Evolutionary conservation across 2,329 filamentous ascomycete genomes (phyloP).

Genomic region (Pseudopithomyces chartarum): DNA sequence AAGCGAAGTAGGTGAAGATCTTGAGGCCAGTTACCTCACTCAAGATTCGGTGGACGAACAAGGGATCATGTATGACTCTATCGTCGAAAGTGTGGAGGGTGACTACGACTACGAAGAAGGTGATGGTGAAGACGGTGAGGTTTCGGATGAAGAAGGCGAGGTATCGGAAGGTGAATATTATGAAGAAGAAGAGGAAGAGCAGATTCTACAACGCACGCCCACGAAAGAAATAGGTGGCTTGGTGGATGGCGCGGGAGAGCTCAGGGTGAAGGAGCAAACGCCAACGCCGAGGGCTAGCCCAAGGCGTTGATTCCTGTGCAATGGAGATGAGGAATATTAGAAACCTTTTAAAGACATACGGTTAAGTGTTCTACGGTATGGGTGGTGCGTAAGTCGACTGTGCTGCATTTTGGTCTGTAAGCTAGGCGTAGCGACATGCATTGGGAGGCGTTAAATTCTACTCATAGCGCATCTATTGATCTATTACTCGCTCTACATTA

Average conservation of each 20-base stretch:
- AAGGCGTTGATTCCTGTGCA: background rate
- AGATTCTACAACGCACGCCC: background rate
- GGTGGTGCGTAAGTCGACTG: background rate
- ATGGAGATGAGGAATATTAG: background rate
- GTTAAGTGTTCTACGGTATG: background rate
- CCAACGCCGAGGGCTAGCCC: slow-evolving; percentile 26
- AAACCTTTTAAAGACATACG: no score
- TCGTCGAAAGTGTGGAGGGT: slow-evolving; percentile 57
- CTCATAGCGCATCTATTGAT: no score
- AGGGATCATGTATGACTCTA: slow-evolving; percentile 51
- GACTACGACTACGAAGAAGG: slow-evolving; percentile 29
- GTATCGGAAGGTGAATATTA: slow-evolving; percentile 23
- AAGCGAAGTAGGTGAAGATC: slow-evolving; percentile 50
- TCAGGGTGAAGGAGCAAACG: slow-evolving; percentile 25
- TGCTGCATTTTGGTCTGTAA: background rate
- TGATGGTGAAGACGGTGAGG: slow-evolving; percentile 12
- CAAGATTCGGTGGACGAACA: slow-evolving; percentile 55
- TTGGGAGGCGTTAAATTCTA: background rate
- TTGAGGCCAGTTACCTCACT: slow-evolving; percentile 64
- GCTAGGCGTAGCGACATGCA: background rate
- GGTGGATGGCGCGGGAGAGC: slow-evolving; percentile 13
- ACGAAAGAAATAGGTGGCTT: slow-evolving; percentile 15
- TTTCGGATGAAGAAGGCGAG: slow-evolving; percentile 25
- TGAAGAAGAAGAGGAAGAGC: background rate
- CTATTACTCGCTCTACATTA: no score